Base-by-base conservation (phyloP, 306 rosid species). In the Bauhinia variegata region DNA sequence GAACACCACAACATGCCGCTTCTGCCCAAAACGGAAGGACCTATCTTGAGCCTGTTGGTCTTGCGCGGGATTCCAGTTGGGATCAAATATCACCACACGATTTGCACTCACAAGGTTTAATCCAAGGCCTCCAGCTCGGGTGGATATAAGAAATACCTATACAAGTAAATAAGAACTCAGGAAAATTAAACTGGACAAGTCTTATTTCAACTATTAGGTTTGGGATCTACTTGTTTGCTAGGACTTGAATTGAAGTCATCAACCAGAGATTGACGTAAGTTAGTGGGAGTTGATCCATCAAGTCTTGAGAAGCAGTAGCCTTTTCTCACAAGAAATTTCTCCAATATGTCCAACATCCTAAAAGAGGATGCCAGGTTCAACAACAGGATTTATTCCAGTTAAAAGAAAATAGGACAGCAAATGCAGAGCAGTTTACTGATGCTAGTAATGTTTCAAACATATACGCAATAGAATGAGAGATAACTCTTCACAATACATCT, bases 51-150 rank as follows among this genome's bases (percentile, higher is more conserved):
- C 98, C 77, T 92, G 98, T 72, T 89, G 86, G 71, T 87, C 98
- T 78, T 89, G 98, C 28, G 98, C 91, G 53, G 98, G 98, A 77
- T 92, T 92, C 98, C 98, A 92, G 80, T 88, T 92, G 68, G 96
- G 98, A 81, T 92, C 98, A 61, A 92, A 92, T 75, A 89, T 83
- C 55, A 92, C 98, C 14, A 89, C 98, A 14, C 98, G 95, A 81
- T 89, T 92, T 49, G 96, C 98, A 62, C 96, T 89, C 23, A 92
- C 98, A 74, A 92, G 98, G 84, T 92, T 92, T 87, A 92, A 72
- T 57, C 96, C 98, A 74, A 92, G 96, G 46, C 98, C 96, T 32
- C 96, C 96, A 17, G 98, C 96, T 71, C 96, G 91, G 74, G 96
- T 92, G 58, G 98, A 92, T 79, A 92, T 92, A 49, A 92, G 81